Conservation (phyloP, 768 basidiomycete species). For the Hemileccinum rubropunctum region DNA sequence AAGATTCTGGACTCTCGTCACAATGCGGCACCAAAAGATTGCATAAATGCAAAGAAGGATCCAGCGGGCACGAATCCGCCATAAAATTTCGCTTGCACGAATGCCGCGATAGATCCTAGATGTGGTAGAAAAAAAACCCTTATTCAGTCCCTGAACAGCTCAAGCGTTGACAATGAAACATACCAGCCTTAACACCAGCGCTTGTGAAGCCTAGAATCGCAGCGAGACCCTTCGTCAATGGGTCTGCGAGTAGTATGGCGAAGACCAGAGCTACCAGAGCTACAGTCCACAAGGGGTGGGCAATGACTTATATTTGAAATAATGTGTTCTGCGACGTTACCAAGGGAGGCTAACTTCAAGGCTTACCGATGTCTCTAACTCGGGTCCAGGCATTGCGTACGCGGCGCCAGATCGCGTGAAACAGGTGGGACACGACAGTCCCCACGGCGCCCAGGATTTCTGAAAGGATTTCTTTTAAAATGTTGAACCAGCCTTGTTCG, state of each 20-base stretch:
- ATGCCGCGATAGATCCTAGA: conserved; percentile 7
- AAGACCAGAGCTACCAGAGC: background rate
- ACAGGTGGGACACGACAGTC: background rate
- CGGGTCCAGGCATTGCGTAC: background rate
- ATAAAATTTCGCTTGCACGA: background rate
- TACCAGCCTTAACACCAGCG: background rate
- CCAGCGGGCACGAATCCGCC: conserved; percentile 1
- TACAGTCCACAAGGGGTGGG: background rate
- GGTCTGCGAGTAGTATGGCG: background rate
- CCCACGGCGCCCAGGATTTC: accelerated
- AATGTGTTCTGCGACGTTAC: background rate
- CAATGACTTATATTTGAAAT: background rate
- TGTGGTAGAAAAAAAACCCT: background rate
- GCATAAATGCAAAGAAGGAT: conserved; percentile 1
- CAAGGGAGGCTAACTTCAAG: background rate
- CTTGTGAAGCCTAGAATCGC: background rate
- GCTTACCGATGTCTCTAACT: background rate
- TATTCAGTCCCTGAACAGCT: background rate
- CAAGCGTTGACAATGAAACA: background rate
- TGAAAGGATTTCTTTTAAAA: background rate
- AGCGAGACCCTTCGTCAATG: background rate
- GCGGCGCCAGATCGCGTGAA: accelerated
- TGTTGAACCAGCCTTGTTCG: background rate
- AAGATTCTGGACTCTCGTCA: too few species aligned
- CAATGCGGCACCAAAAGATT: conserved; percentile 6